Evolutionary conservation across 768 basidiomycete genomes (phyloP), one percentile per base, ranked within the genome.

Genomic region (Amanita exitialis): DNA sequence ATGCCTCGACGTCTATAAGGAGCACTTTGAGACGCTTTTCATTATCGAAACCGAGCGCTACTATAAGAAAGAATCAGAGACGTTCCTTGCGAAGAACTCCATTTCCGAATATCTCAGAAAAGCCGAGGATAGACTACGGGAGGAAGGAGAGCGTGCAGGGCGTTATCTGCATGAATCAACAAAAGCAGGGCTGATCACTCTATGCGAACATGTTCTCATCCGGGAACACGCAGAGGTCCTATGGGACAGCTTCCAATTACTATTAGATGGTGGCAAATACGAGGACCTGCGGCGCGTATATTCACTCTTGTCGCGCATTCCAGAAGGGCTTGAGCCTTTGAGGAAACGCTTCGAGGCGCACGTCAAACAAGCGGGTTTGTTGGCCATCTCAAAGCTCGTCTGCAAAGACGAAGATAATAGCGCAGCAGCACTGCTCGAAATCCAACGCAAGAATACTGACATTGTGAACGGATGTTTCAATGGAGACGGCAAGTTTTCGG

Each of bases 241-340:
- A 82, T 90, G 90, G 85, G 92, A 95, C 54, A 93, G 84, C 67
- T 98, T 99, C 79, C 93, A 97, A 67, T 77, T 70, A 27, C 64
- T 94, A 51, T 83, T 95, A 57, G 95, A 98, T 64, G 93, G 79
- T 66, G 95, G 97, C 66, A 86, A 95, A 68, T 87, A 93, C 56
- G 90, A 95, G 64, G 96, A 99, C 64, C 76, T 99, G 28, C 90
- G 93, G 58, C 80, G 95, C 51, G 96, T 98, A 91, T 98, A 96
- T 74, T 79, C 88, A 10, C 75, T 98, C 13, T 75, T 98, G 25
- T 85, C 89, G n/a, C 85, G 96, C 32, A 95, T 97, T 49, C 82
- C 83, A 9, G 87, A 93, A 60, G 96, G 95, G 25, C 71, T 98
- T 52, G 93, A 96, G 61, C 93, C 93, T 0, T 68, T 98, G 54